These are phyloP conservation scores for Cafeteria roenbergensis DNA, from an alignment of 108 stramenopile genomes.

Conservation along the genomic window DNA sequence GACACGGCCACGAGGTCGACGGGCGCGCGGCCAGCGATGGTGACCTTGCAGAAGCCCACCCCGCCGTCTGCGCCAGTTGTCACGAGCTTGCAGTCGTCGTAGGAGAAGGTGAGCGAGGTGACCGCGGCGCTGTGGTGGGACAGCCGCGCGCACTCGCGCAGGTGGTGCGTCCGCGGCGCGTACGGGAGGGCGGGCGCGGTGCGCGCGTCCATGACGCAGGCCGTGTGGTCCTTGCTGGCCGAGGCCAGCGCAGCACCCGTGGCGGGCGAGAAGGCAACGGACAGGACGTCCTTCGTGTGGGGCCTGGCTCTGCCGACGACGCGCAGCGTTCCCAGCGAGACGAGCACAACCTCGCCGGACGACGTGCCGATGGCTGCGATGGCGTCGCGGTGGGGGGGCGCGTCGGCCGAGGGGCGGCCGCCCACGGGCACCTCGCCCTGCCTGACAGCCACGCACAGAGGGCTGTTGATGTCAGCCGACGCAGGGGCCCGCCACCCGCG, in stretches of 20 bases:
- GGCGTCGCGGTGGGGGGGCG: too few species aligned
- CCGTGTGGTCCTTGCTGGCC: neutral
- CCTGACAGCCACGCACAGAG: too few species aligned
- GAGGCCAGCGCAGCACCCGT: slow-evolving; percentile 1
- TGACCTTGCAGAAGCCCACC: slow-evolving; percentile 8
- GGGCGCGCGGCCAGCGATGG: neutral
- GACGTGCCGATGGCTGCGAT: too few species aligned
- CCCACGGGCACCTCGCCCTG: too few species aligned
- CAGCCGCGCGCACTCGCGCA: too few species aligned
- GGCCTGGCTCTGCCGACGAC: too few species aligned
- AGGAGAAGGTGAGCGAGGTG: slow-evolving; percentile 13
- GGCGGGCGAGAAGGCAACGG: slow-evolving; percentile 1
- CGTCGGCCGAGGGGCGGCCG: too few species aligned
- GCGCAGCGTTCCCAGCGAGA: too few species aligned
- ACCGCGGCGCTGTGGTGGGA: slow-evolving; percentile 11
- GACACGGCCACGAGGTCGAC: neutral
- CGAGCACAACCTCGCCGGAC: too few species aligned
- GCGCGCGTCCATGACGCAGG: neutral
- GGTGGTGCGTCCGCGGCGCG: too few species aligned
- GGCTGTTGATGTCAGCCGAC: too few species aligned
- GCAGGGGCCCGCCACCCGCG: too few species aligned
- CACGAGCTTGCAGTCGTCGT: slow-evolving; percentile 6
- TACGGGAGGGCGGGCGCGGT: neutral
- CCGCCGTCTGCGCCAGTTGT: slow-evolving; percentile 13
- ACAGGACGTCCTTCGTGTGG: slow-evolving; percentile 1